Percentiles rank a stretch among this genome's conserved stretches.
Evolutionary conservation across 192 early-diverging fungal genomes (phyloP).

Genomic region (Oehlia diaphana): DNA sequence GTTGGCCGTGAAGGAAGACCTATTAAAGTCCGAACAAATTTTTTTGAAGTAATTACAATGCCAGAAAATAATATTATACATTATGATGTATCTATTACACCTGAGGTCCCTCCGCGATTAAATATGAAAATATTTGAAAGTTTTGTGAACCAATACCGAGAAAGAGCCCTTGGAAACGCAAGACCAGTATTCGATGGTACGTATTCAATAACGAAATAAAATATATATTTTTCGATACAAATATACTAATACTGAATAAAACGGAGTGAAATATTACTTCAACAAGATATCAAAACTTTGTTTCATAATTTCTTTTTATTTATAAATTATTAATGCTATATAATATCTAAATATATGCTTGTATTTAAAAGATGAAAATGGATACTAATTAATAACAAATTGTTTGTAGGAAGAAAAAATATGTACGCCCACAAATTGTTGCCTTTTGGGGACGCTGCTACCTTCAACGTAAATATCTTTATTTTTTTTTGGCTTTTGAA

Average conservation of each 20-base stretch:
- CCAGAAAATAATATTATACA: conserved; percentile 71
- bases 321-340: no score
- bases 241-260: conserved; percentile 36
- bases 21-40: conserved; percentile 62
- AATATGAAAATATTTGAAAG: conserved; percentile 67
- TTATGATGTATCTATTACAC: conserved; percentile 77
- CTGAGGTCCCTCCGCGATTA: conserved; percentile 75
- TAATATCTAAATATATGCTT: no score
- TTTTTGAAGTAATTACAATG: conserved; percentile 69
- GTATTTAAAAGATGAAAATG: no score
- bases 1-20: conserved; percentile 48
- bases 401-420: conserved; percentile 81
- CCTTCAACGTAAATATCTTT: conserved; percentile 53
- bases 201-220: not conserved
- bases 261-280: not conserved
- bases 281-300: no score
- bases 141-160: conserved; percentile 52
- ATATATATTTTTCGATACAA: no score
- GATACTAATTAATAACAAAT: not conserved
- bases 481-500: not conserved
- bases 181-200: conserved; percentile 74
- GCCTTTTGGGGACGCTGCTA: conserved; percentile 43
- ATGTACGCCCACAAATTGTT: conserved; percentile 63
- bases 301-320: not conserved
- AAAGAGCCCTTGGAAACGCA: conserved; percentile 56